Conservation (phyloP, 352 stramenopile species). For the Phytophthora sp. region DNA sequence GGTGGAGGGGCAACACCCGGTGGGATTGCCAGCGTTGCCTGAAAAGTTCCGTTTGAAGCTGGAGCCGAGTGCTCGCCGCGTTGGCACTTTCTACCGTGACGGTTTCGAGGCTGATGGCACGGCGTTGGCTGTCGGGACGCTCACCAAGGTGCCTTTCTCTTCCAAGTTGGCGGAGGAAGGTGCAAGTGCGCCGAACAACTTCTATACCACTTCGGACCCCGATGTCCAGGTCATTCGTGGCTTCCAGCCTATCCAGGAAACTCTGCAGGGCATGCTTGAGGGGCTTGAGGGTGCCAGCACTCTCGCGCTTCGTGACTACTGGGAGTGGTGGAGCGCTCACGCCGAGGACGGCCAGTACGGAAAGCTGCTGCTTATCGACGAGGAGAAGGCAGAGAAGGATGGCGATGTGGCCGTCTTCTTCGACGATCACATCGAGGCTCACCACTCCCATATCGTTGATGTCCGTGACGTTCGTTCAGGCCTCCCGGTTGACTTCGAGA, state of each 20-base stretch:
- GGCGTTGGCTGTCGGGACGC: conserved; percentile 62
- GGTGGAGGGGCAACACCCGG: conserved; percentile 66
- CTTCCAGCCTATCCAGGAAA: conserved; percentile 57
- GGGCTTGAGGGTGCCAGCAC: conserved; percentile 40
- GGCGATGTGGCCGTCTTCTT: conserved; percentile 59
- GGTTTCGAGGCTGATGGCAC: conserved; percentile 62
- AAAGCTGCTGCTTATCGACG: conserved; percentile 71
- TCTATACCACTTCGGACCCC: conserved; percentile 37
- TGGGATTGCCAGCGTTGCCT: conserved; percentile 45
- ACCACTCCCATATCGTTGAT: conserved; percentile 82
- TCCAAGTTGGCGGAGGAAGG: conserved; percentile 40
- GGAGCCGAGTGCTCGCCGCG: conserved; percentile 25
- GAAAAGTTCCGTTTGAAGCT: conserved; percentile 55
- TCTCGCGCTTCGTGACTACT: conserved; percentile 82
- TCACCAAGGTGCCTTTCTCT: conserved; percentile 67
- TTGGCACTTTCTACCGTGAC: conserved; percentile 82
- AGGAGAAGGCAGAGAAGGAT: conserved; percentile 5
- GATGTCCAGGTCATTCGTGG: conserved; percentile 59
- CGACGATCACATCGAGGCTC: conserved; percentile 81
- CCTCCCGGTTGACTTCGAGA: conserved; percentile 56
- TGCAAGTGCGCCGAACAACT: conserved; percentile 30
- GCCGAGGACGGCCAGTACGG: conserved; percentile 78
- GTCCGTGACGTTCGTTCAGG: conserved; percentile 65
- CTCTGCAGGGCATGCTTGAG: conserved; percentile 39
- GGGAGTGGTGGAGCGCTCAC: conserved; percentile 87